phyloP scores from a whole-genome alignment of 345 rosid genomes.

The Pelargonium nanum region DNA sequence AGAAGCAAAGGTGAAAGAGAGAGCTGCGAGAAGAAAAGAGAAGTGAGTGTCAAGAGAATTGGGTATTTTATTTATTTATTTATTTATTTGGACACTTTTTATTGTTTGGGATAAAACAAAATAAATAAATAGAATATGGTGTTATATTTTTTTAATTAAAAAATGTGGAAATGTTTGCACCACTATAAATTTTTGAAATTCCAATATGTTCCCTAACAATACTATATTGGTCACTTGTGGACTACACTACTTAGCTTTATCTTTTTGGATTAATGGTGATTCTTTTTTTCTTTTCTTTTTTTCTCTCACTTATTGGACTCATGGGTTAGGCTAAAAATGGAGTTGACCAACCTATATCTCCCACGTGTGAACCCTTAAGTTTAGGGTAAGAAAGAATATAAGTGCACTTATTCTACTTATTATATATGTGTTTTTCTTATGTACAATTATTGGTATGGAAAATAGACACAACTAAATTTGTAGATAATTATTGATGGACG shows the following conservation, averaged over 20 bases:
- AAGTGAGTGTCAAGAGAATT: neutral
- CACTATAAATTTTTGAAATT: neutral
- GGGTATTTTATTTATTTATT: neutral
- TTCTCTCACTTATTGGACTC: neutral
- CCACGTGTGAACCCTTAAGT: neutral
- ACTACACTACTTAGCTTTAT: neutral
- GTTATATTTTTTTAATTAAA: too few relatives aligned
- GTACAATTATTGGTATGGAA: too few relatives aligned
- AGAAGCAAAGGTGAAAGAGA: slow-evolving; percentile 8
- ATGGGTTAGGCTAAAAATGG: neutral
- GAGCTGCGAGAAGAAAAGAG: neutral
- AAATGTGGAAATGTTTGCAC: neutral
- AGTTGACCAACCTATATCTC: neutral
- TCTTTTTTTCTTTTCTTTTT: too few relatives aligned
- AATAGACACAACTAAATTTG: too few relatives aligned
- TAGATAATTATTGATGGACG: too few relatives aligned
- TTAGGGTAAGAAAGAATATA: too few relatives aligned
- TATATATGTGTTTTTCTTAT: too few relatives aligned
- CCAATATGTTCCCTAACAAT: too few relatives aligned
- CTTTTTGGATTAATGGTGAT: neutral
- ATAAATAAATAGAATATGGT: too few relatives aligned
- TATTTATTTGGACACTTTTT: too few relatives aligned
- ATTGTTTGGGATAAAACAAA: too few relatives aligned
- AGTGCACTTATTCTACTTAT: too few relatives aligned
- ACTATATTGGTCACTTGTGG: neutral